Evolutionary conservation across 2,329 filamentous ascomycete genomes (phyloP), one percentile per base, ranked within the genome.

Genomic region (Venturia asperata): DNA sequence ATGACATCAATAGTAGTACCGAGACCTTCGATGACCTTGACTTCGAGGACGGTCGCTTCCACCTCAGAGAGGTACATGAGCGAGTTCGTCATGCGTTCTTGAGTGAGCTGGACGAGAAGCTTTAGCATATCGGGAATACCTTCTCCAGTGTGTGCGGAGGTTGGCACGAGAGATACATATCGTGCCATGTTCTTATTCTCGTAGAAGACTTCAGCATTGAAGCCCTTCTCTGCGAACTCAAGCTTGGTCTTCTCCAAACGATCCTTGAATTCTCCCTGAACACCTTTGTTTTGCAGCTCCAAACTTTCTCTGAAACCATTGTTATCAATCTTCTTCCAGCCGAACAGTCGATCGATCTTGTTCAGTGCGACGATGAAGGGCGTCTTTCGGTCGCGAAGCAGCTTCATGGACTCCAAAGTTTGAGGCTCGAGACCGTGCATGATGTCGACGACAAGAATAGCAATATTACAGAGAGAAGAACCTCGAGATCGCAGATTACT

Each of bases 341-440:
- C 92, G 75, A 97, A 99, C 19, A 99, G 87, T 85, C 94, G 92
- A 85, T 99, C 94, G 70, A 99, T 97, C 83, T 99, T 99, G 88
- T 99, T 99, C 74, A 99, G 83, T 1, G 95, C 95, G 49, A 99
- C 95, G 70, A 99, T 96, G 81, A 99, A 99, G 5, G 94, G 94
- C 27, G 94, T 99, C 79, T 94, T 95, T 72, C 91, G 86, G 72
- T 97, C 93, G 73, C 93, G 86, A 63, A 99, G 86, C 69, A 99
- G 81, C 70, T 87, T 89, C 91, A 99, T 97, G 1, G 94, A 99
- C 79, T 99, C 95, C 41, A 97, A 83, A 19, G 94, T 99, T 78
- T 99, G 94, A 21, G 89, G 93, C 78, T 99, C 94, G 60, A 99
- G 85, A 75, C 95, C 95, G 85, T 99, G 94, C 94, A 99, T 97